These are phyloP conservation scores for Bjerkandera adusta DNA, from an alignment of 1,284 basidiomycete genomes.

Conservation along the genomic window DNA sequence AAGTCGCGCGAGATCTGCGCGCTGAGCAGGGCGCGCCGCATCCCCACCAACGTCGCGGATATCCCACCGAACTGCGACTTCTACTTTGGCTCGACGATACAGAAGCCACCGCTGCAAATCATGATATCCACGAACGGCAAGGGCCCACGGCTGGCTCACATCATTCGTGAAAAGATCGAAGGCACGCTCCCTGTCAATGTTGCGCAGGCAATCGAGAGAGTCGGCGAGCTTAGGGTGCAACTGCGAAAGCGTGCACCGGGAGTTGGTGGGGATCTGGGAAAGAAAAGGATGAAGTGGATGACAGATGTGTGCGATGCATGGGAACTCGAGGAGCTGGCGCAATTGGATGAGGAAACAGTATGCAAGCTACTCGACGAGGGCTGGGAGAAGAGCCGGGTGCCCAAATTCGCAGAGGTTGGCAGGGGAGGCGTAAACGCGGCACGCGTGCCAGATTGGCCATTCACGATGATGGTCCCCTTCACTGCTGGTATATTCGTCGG, in stretches of 20 bases:
- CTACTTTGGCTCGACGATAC: conserved; percentile 95
- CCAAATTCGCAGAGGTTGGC: conserved; percentile 41
- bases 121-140: conserved; percentile 96
- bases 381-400: conserved; percentile 63
- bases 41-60: conserved; percentile 96
- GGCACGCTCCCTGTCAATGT: conserved; percentile 67
- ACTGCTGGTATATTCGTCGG: conserved; percentile 35
- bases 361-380: conserved; percentile 61
- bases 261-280: conserved; percentile 71
- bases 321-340: conserved; percentile 74
- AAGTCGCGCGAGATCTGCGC: conserved; percentile 72
- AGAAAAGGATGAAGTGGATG: conserved; percentile 94
- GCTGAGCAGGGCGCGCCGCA: conserved; percentile 64
- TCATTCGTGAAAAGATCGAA: conserved; percentile 77
- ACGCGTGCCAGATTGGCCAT: conserved; percentile 5
- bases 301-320: conserved; percentile 85
- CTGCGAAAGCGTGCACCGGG: conserved; percentile 76
- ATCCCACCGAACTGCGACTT: conserved; percentile 96
- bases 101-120: conserved; percentile 89
- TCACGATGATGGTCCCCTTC: conserved; percentile 23
- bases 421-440: conserved; percentile 8
- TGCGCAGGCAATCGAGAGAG: conserved; percentile 79
- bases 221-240: conserved; percentile 69
- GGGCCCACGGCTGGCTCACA: conserved; percentile 87
- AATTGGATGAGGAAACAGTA: conserved; percentile 63